Conservation (phyloP, 2,329 filamentous ascomycete genomes). For the Thelonectria olida region DNA sequence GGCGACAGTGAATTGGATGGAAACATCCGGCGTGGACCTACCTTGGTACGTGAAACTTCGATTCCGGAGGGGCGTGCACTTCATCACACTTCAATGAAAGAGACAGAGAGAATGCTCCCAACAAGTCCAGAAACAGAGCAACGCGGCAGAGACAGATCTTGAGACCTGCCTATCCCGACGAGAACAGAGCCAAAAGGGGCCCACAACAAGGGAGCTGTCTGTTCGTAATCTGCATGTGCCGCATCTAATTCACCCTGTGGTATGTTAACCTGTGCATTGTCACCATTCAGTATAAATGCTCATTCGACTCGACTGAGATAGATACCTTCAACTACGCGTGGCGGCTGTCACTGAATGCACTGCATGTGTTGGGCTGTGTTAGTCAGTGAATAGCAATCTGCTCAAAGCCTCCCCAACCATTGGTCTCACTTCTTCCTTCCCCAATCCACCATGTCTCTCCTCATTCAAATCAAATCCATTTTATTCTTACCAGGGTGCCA, state of each 20-base stretch:
- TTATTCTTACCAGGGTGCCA: not conserved
- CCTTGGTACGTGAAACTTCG: not conserved
- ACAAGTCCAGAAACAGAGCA: not conserved
- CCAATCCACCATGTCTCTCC: not conserved
- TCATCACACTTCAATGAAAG: not conserved
- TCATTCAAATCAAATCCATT: not conserved
- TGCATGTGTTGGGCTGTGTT: not conserved
- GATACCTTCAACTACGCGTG: not conserved
- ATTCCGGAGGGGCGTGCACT: slow-evolving; percentile 15
- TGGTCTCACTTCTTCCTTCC: not conserved
- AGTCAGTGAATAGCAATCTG: too few relatives aligned
- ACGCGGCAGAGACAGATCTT: not conserved
- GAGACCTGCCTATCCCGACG: not conserved
- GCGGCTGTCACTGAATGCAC: not conserved
- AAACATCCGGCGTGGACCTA: slow-evolving; percentile 6
- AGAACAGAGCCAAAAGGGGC: not conserved
- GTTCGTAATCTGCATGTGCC: too few relatives aligned
- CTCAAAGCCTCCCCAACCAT: not conserved
- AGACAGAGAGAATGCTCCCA: slow-evolving; percentile 2
- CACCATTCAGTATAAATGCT: not conserved
- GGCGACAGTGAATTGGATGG: slow-evolving; percentile 1
- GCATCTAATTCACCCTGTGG: not conserved
- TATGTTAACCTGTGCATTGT: not conserved
- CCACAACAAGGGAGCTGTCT: not conserved
- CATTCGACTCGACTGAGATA: not conserved